Conservation (phyloP, 2,329 filamentous ascomycete genomes). For the Beauveria australis region DNA sequence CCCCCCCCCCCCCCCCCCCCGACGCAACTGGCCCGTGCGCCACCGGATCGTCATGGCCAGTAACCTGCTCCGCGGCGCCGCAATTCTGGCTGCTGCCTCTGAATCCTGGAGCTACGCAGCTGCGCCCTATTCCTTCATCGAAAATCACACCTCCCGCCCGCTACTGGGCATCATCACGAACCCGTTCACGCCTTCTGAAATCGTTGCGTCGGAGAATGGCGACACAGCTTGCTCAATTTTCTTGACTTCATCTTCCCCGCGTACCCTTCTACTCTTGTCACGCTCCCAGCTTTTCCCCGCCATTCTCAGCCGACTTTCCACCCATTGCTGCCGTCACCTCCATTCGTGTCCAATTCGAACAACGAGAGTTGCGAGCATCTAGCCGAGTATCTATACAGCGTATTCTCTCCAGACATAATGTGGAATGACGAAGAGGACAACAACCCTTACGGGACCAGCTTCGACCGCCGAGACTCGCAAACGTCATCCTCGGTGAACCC, state of each 20-base stretch:
- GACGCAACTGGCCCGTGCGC: slow-evolving; percentile 13
- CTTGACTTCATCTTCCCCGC: neutral
- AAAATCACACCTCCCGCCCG: neutral
- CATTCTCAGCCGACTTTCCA: slow-evolving; percentile 8
- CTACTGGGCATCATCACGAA: slow-evolving; percentile 1
- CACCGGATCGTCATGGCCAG: slow-evolving; percentile 7
- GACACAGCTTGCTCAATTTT: neutral
- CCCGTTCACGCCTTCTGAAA: neutral
- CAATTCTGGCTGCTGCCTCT: slow-evolving; percentile 3
- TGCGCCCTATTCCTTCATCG: slow-evolving; percentile 3
- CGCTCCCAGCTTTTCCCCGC: slow-evolving; percentile 8
- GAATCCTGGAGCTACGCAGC: slow-evolving; percentile 3
- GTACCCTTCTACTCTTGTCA: neutral
- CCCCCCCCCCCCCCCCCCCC: too few relatives aligned
- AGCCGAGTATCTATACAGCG: slow-evolving; percentile 15
- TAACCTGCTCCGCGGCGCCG: neutral
- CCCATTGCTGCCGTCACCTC: neutral
- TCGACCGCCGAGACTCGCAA: slow-evolving; percentile 77
- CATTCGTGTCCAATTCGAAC: neutral
- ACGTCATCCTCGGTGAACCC: slow-evolving; percentile 59
- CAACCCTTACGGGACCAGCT: slow-evolving; percentile 88
- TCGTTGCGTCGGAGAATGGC: slow-evolving; percentile 8
- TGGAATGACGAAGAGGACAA: slow-evolving; percentile 96
- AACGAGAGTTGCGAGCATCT: neutral
- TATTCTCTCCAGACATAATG: slow-evolving; percentile 44